phyloP scores from a whole-genome alignment of 345 rosid genomes.

The Triadica sebifera region DNA sequence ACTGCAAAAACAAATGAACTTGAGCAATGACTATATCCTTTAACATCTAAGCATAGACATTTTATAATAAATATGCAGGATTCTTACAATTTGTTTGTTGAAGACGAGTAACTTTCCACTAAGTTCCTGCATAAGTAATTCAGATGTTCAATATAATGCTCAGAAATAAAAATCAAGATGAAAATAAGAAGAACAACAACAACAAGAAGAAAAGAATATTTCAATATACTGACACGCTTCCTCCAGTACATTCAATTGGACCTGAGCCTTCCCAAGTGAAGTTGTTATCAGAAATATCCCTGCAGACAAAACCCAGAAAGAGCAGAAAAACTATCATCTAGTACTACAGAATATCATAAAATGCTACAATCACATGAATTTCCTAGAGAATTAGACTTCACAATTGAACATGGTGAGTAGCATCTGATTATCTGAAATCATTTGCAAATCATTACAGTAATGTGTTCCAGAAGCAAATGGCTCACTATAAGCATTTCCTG shows the following conservation, averaged over 20 bases:
- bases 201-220: background rate
- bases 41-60: background rate
- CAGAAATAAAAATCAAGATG: background rate
- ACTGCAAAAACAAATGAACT: background rate
- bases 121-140: slow-evolving; percentile 51
- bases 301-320: slow-evolving; percentile 32
- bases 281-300: slow-evolving; percentile 77
- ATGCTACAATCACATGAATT: background rate
- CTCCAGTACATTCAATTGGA: slow-evolving; percentile 50
- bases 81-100: slow-evolving; percentile 52
- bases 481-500: background rate
- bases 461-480: slow-evolving; percentile 3
- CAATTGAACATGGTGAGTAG: background rate
- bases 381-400: background rate
- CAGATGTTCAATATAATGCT: background rate
- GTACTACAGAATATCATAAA: background rate
- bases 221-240: slow-evolving; percentile 57
- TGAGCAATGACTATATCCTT: background rate
- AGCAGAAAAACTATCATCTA: background rate
- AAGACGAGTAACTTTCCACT: slow-evolving; percentile 66
- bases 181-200: background rate
- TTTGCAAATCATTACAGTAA: background rate
- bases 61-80: background rate
- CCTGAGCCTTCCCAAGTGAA: slow-evolving; percentile 63
- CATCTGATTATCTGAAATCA: background rate